Evolutionary conservation across 148 eudicot genomes (phyloP).

Genomic region (Camellia sinensis): DNA sequence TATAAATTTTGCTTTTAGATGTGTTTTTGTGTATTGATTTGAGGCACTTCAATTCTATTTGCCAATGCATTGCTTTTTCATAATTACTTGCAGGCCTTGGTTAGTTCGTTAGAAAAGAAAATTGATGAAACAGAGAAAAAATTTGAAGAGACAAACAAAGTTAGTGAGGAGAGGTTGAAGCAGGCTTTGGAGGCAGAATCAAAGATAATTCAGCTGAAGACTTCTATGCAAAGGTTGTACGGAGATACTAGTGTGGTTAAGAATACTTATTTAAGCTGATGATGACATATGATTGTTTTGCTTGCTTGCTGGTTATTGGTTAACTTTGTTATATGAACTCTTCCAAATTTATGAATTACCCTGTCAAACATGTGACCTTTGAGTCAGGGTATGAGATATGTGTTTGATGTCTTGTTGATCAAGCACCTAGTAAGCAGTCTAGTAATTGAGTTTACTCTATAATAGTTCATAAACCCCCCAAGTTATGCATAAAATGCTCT

Average conservation of each 20-base stretch:
- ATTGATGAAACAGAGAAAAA: conserved; percentile 89
- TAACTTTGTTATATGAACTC: too few species aligned
- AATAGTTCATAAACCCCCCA: too few species aligned
- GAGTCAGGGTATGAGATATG: too few species aligned
- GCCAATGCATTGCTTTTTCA: conserved; percentile 9
- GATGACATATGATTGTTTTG: conserved; percentile 2
- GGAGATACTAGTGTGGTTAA: background rate
- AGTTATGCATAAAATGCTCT: too few species aligned
- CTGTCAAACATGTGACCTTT: too few species aligned
- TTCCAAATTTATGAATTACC: too few species aligned
- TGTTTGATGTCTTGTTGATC: too few species aligned
- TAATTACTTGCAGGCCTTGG: conserved; percentile 54
- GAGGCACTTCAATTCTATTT: background rate
- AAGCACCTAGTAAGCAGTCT: too few species aligned
- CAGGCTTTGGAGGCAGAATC: conserved; percentile 90
- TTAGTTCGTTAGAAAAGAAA: conserved; percentile 76
- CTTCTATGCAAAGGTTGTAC: conserved; percentile 78
- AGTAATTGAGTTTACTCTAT: too few species aligned
- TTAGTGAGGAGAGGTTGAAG: conserved; percentile 89
- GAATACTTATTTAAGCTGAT: background rate
- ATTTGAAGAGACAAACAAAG: conserved; percentile 82
- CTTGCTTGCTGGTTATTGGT: background rate
- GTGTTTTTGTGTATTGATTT: background rate
- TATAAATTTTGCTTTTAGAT: conserved; percentile 8
- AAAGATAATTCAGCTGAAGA: conserved; percentile 69